These are phyloP conservation scores for Ligustrum vulgare DNA, from an alignment of 257 asterid species.

Conservation along the genomic window DNA sequence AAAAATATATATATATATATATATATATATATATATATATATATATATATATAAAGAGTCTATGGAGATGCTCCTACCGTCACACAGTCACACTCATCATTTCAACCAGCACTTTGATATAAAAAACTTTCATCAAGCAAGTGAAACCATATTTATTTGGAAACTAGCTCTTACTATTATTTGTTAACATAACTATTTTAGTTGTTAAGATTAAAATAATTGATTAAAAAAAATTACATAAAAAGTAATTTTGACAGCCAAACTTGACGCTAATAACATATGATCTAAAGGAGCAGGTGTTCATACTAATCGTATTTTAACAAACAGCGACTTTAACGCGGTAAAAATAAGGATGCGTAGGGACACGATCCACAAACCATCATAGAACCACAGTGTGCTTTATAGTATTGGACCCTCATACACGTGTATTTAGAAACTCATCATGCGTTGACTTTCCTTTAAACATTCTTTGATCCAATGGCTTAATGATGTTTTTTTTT, in stretches of 20 bases:
- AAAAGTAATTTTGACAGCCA: neutral
- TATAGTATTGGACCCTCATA: neutral
- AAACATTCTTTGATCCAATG: constrained; percentile 37
- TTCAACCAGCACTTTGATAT: too few species aligned
- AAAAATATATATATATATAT: too few species aligned
- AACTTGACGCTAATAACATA: neutral
- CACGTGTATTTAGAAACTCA: constrained; percentile 12
- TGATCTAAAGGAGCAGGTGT: neutral
- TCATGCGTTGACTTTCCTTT: constrained; percentile 46
- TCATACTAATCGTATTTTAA: neutral
- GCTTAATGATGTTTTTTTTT: neutral
- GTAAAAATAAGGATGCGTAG: neutral
- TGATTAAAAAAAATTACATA: neutral
- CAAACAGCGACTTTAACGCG: constrained; percentile 1
- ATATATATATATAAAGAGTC: too few species aligned
- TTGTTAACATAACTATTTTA: too few species aligned
- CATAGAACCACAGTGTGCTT: neutral
- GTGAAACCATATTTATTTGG: too few species aligned
- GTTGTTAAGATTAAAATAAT: too few species aligned
- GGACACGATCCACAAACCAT: neutral
- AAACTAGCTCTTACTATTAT: too few species aligned
- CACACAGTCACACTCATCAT: too few species aligned
- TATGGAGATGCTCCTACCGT: too few species aligned
- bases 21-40: too few species aligned
- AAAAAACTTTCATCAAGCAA: too few species aligned